phyloP scores from a whole-genome alignment of 129 eudicot species.

The Kitagawia praeruptora region DNA sequence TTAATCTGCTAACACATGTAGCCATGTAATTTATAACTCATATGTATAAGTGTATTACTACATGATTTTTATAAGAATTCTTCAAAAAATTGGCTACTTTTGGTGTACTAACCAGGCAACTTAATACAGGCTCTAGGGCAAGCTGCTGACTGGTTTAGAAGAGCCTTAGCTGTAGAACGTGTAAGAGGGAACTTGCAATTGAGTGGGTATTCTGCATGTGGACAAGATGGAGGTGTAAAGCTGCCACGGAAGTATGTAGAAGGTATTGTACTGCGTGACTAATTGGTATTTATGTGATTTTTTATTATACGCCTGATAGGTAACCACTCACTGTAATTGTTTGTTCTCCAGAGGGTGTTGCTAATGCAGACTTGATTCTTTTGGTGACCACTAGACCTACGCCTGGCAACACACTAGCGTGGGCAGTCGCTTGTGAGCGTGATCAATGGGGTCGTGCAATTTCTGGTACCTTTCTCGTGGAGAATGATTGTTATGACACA shows the following conservation, averaged over 20 bases:
- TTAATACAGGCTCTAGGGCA: conserved; percentile 80
- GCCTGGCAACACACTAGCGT: conserved; percentile 85
- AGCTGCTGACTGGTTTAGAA: conserved; percentile 84
- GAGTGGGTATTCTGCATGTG: conserved; percentile 98
- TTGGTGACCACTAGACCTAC: conserved; percentile 96
- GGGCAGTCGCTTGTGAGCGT: conserved; percentile 99
- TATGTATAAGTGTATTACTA: no score
- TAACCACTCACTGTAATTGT: not conserved
- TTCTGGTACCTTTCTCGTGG: conserved; percentile 46
- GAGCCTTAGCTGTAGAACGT: conserved; percentile 86
- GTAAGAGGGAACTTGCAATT: conserved; percentile 78
- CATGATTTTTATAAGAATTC: no score
- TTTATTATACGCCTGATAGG: not conserved
- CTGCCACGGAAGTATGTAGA: conserved; percentile 83
- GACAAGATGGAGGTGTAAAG: conserved; percentile 97
- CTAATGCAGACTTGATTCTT: conserved; percentile 87
- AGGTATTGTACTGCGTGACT: conserved; percentile 32
- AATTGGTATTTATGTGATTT: no score
- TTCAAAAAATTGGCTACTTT: no score
- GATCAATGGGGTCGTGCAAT: conserved; percentile 99
- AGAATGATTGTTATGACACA: conserved; percentile 8
- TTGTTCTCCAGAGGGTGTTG: conserved; percentile 62
- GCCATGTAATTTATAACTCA: not conserved
- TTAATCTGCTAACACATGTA: not conserved
- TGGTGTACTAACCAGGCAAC: not conserved